Conservation (phyloP, 2,329 filamentous ascomycete genomes). For the Fusarium tanahbumbuense region DNA sequence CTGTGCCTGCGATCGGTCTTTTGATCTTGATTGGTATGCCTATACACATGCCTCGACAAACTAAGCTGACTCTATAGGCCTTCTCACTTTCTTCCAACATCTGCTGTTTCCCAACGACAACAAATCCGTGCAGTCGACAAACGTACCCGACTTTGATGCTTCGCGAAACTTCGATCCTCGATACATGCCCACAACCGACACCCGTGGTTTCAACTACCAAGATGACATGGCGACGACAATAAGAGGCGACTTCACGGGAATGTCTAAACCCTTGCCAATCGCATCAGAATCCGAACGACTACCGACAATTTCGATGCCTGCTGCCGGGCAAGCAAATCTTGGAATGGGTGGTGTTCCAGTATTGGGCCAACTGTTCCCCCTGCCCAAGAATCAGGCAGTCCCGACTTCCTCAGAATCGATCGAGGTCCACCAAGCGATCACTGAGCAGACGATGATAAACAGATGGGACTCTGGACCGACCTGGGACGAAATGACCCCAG, state of each 20-base stretch:
- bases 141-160: slow-evolving; percentile 18
- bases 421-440: slow-evolving; percentile 41
- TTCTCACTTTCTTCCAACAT: slow-evolving; percentile 53
- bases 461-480: slow-evolving; percentile 63
- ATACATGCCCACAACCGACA: slow-evolving; percentile 54
- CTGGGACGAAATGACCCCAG: slow-evolving; percentile 59
- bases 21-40: slow-evolving; percentile 60
- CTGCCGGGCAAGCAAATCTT: slow-evolving; percentile 50
- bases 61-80: slow-evolving; percentile 36
- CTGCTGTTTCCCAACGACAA: slow-evolving; percentile 19
- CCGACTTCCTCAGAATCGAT: slow-evolving; percentile 29
- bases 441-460: slow-evolving; percentile 53
- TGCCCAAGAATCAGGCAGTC: slow-evolving; percentile 50
- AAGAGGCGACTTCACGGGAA: slow-evolving; percentile 39
- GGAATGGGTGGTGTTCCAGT: slow-evolving; percentile 56
- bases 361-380: slow-evolving; percentile 57
- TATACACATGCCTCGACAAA: neutral
- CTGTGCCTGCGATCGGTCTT: slow-evolving; percentile 63
- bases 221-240: slow-evolving; percentile 62
- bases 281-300: slow-evolving; percentile 44
- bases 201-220: slow-evolving; percentile 60
- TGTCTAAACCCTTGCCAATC: slow-evolving; percentile 31
- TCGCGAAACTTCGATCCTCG: slow-evolving; percentile 32
- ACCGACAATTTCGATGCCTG: slow-evolving; percentile 54
- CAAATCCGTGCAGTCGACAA: neutral